Evolutionary conservation across 108 stramenopile species (phyloP).

Genomic region (Mediolabrus comicus): DNA sequence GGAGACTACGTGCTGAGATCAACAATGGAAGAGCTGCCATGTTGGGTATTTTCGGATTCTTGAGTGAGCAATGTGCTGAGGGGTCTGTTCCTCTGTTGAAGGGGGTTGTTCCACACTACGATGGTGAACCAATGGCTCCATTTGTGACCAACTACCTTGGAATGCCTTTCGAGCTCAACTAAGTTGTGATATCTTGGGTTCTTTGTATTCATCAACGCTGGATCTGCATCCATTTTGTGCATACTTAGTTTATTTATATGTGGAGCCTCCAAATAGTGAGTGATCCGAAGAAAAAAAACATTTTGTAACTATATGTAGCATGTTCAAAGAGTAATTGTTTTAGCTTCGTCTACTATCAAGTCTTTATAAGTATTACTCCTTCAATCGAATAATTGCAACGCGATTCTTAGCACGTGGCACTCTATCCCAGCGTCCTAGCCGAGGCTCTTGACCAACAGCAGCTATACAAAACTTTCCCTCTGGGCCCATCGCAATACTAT

Average conservation of each 20-base stretch:
- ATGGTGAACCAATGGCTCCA: slow-evolving; percentile 44
- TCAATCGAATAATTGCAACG: slow-evolving; percentile 67
- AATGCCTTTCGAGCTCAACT: slow-evolving; percentile 12
- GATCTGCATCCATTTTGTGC: too few species aligned
- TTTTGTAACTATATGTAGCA: too few species aligned
- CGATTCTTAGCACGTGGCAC: slow-evolving; percentile 81
- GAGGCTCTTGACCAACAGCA: slow-evolving; percentile 86
- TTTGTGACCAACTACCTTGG: slow-evolving; percentile 45
- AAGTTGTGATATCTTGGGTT: too few species aligned
- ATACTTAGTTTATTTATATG: too few species aligned
- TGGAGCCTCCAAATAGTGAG: too few species aligned
- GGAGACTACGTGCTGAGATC: slow-evolving; percentile 59
- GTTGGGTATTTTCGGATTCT: slow-evolving; percentile 81
- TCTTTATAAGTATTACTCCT: slow-evolving; percentile 16
- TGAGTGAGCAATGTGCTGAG: slow-evolving; percentile 61
- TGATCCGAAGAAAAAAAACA: too few species aligned
- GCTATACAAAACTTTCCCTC: slow-evolving; percentile 79
- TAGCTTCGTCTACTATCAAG: slow-evolving; percentile 1
- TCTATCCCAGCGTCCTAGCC: slow-evolving; percentile 86
- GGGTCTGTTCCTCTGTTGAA: slow-evolving; percentile 51
- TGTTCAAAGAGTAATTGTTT: too few species aligned
- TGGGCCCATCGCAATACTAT: slow-evolving; percentile 78
- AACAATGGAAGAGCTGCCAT: slow-evolving; percentile 81
- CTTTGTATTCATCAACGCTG: too few species aligned
- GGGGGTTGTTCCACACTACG: slow-evolving; percentile 44